phyloP scores from a whole-genome alignment of 1,284 basidiomycete genomes.

The Neotropicomus parvogracilis region DNA sequence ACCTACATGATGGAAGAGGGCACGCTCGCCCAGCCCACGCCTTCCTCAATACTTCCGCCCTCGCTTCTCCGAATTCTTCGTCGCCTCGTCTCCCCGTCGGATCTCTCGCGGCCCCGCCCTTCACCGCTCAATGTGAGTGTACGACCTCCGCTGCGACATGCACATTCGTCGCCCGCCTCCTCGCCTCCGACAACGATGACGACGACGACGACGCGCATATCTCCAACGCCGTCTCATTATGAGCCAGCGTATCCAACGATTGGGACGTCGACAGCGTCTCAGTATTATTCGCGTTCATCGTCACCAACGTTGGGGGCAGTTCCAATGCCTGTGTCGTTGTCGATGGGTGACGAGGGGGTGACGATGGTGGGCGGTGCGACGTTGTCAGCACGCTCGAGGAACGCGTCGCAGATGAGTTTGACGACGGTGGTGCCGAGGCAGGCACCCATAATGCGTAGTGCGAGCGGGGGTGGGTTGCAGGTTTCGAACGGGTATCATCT shows the following conservation, averaged over 20 bases:
- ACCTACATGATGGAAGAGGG: slow-evolving; percentile 64
- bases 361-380: slow-evolving; percentile 11
- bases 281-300: slow-evolving; percentile 32
- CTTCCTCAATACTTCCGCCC: slow-evolving; percentile 29
- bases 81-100: slow-evolving; percentile 34
- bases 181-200: no score
- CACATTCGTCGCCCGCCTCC: slow-evolving; percentile 26
- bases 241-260: slow-evolving; percentile 21
- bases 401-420: slow-evolving; percentile 61
- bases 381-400: slow-evolving; percentile 53
- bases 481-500: slow-evolving; percentile 16
- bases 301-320: slow-evolving; percentile 38
- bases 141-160: slow-evolving; percentile 22
- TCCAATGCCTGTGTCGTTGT: slow-evolving; percentile 14
- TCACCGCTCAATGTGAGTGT: slow-evolving; percentile 27
- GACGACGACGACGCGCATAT: slow-evolving; percentile 8
- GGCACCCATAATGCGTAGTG: slow-evolving; percentile 37
- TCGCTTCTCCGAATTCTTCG: slow-evolving; percentile 40
- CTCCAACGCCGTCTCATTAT: slow-evolving; percentile 16
- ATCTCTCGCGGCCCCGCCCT: slow-evolving; percentile 29
- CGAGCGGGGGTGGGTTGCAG: slow-evolving; percentile 36
- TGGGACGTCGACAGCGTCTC: slow-evolving; percentile 30
- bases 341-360: slow-evolving; percentile 28
- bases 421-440: slow-evolving; percentile 48
- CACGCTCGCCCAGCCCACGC: slow-evolving; percentile 27